Evolutionary conservation across 345 rosid species (phyloP).

Genomic region (Schrenkiella parvula): DNA sequence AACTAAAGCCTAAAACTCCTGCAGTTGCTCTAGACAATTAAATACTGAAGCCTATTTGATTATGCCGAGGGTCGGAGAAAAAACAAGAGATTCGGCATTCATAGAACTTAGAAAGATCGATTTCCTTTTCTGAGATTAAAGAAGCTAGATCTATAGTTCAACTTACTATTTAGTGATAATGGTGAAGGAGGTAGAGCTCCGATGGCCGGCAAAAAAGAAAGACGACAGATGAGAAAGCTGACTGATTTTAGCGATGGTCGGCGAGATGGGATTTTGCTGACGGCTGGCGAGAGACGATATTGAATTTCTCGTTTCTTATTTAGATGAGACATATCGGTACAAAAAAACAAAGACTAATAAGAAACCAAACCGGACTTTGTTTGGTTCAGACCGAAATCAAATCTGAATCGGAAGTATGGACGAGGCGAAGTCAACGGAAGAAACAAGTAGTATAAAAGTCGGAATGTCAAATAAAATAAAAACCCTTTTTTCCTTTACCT

Average conservation of each 20-base stretch:
- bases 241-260: too few species aligned
- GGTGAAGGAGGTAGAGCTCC: too few species aligned
- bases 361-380: slow-evolving; percentile 21
- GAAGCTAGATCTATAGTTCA: too few species aligned
- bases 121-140: too few species aligned
- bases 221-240: too few species aligned
- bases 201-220: too few species aligned
- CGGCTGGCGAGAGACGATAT: too few species aligned
- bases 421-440: slow-evolving; percentile 10
- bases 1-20: neutral
- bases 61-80: slow-evolving; percentile 3
- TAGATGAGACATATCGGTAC: too few species aligned
- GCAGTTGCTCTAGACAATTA: slow-evolving; percentile 12
- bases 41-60: slow-evolving; percentile 23
- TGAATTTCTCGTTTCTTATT: too few species aligned
- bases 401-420: neutral
- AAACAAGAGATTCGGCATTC: slow-evolving; percentile 16
- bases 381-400: neutral
- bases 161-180: too few species aligned
- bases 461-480: neutral
- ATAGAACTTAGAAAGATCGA: neutral
- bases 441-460: neutral
- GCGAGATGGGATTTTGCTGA: too few species aligned
- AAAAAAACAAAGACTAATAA: too few species aligned
- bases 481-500: neutral